Evolutionary conservation across 176 grass and related monocot species (phyloP), one percentile per base, ranked within the genome.

Genomic region (Hyparrhenia diplandra): DNA sequence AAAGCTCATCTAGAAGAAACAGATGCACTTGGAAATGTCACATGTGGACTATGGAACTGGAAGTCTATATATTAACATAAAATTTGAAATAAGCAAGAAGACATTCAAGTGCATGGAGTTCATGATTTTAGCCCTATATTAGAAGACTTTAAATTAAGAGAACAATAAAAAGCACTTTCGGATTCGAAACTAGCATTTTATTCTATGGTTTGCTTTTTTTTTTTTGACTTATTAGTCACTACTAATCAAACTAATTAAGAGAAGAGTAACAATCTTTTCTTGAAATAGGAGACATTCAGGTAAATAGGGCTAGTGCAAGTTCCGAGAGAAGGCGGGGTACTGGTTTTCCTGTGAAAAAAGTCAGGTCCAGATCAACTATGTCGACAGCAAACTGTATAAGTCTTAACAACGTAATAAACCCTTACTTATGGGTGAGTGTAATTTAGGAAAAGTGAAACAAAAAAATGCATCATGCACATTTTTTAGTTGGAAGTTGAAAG

Each of bases 1-100:
- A 49, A 60, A 69, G 29, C n/a, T 76, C 71, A 23, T 62, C 85
- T 87, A 75, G 31, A 64, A 49, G 69, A 72, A 79, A 59, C 29
- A 63, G 36, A 81, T 41, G 64, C 28, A 75, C 25, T 60, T 81
- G n/a, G 40, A 75, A 69, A 45, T 60, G 49, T 81, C 68, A 81
- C 2, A 76, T 36, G 10, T 51, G 37, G 39, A 57, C 40, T 69
- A 12, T 25, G 36, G n/a, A 69, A 36, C n/a, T 49, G 46, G 46
- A 49, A 49, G 46, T 49, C 16, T 80, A 8, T 37, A 47, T 18
- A 87, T 29, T 13, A 10, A 69, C 71, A 61, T 24, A 59, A 46
- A 57, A 45, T 6, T 45, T n/a, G 11, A 25, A 24, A 47, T 23
- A 0, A 1, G 16, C 10, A 81, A 75, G 11, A 81, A 68, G 21